Evolutionary conservation across 164 flowering plant genomes (phyloP), one percentile per base, ranked within the genome.

Genomic region (Stephania japonica): DNA sequence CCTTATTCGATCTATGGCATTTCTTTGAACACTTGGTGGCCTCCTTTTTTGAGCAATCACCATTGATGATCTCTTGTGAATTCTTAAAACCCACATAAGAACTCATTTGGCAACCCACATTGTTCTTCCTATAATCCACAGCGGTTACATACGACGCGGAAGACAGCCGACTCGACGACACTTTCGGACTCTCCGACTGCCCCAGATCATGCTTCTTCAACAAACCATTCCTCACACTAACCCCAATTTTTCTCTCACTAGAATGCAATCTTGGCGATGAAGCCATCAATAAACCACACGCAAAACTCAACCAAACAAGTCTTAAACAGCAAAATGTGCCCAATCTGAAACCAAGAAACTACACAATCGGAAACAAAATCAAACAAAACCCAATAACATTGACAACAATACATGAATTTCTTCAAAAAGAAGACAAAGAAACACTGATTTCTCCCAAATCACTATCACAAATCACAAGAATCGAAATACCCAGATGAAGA

Each of bases 151-250:
- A 59, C n/a, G 83, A 84, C 62, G 73, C 70, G 49, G 83, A 72
- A 6, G 83, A 81, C 41, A 72, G 69, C 25, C 53, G 78, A 70
- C 71, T 81, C 70, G 79, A 77, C 38, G 81, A 75, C 49, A 76
- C 80, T 72, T 79, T 84, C 19, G 71, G 65, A 24, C 18, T 73
- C 70, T 72, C 65, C 79, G 71, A 24, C 19, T 19, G 4, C 64
- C 19, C 23, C 64, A 59, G 21, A 59, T 59, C 64, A 59, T 21
- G 23, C 6, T 59, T 19, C 25, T n/a, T 47, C 53, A 47, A 13
- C 53, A 12, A 11, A 47, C 53, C 53, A 47, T 47, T 59, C 9
- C 25, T 59, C 64, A 59, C 21, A 4, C 25, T 59, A 59, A 21
- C 64, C 5, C 64, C 25, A 5, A 21, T 10, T 19, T 5, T 59